Conservation (phyloP, 2,329 filamentous ascomycete species). For the Cladosporium colombiae region DNA sequence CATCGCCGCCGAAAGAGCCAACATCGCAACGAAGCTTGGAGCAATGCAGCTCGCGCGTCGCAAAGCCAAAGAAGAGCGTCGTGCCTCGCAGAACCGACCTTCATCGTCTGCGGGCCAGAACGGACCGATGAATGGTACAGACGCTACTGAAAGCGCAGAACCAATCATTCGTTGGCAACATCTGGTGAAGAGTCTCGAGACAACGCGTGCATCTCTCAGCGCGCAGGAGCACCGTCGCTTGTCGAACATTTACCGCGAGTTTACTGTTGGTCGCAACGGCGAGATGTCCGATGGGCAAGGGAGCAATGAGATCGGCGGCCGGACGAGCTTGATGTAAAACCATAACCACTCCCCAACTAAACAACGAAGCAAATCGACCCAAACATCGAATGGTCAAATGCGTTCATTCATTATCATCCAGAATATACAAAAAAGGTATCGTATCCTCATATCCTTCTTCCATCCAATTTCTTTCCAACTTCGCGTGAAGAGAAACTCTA, state of each 20-base stretch:
- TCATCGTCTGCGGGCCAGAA: constrained; percentile 23
- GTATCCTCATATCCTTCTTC: constrained; percentile 1
- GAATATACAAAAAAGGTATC: constrained; percentile 9
- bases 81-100: constrained; percentile 28
- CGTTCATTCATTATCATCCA: background rate
- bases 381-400: background rate
- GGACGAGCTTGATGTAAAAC: constrained; percentile 84
- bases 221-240: constrained; percentile 73
- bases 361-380: background rate
- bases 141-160: constrained; percentile 58
- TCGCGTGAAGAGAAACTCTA: too few relatives aligned
- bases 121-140: constrained; percentile 21
- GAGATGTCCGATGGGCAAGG: constrained; percentile 95
- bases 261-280: constrained; percentile 87
- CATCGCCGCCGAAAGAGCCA: constrained; percentile 71
- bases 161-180: constrained; percentile 85
- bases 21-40: constrained; percentile 78
- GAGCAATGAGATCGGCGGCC: constrained; percentile 85
- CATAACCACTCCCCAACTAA: background rate
- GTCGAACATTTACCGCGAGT: constrained; percentile 83
- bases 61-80: constrained; percentile 58
- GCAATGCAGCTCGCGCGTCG: constrained; percentile 72
- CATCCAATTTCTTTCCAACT: too few relatives aligned
- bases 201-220: constrained; percentile 81
- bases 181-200: constrained; percentile 72